Base-by-base conservation (phyloP, 1,139 yeast species). In the Pneumocystis canis region DNA sequence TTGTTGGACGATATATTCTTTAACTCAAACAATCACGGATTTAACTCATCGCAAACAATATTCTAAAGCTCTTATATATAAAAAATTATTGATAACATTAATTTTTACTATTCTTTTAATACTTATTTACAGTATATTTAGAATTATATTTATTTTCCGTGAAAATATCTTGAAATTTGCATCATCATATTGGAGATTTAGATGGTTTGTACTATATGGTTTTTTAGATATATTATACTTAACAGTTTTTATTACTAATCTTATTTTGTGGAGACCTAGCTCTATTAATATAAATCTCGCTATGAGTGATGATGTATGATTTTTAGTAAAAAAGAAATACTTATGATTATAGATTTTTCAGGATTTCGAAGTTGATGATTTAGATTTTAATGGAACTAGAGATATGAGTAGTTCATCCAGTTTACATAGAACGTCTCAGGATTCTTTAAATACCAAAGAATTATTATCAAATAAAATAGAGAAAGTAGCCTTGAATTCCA, bases 251-350 rank as follows among this genome's bases (percentile, higher is more conserved):
- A 81, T 87, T 71, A 83, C 90, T 6, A 79, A 94, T 69, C 88
- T 96, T 14, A 84, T 89, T 78, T 82, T 92, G 68, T 94, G 98
- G 98, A 84, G 98, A 74, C 98, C 98, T 61, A 90, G 97, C 0
- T 95, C 87, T 70, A 89, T 96, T 58, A 89, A 96, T 67, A 86
- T 90, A 71, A 84, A 95, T 82, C 82, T 92, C 72, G 98, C 97
- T 25, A 90, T 90, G 69, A 89, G 97, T 3, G 89, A 89, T 65
- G 97, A 94, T 40, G 62, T 65, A 35, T 37, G 6, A 3, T 54
- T 37, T 18, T 32, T 56, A n/a, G 18, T 20, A 56, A 16, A 18
- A 33, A 33, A 14, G n/a, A 53, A 40, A 33, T 33, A 56, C 18
- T 56, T 56, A 20, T 37, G 2, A 20, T 56, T 56, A 9, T 20